Evolutionary conservation across 371 early-diverging fungal species (phyloP).

Genomic region (Mortierella sp.): DNA sequence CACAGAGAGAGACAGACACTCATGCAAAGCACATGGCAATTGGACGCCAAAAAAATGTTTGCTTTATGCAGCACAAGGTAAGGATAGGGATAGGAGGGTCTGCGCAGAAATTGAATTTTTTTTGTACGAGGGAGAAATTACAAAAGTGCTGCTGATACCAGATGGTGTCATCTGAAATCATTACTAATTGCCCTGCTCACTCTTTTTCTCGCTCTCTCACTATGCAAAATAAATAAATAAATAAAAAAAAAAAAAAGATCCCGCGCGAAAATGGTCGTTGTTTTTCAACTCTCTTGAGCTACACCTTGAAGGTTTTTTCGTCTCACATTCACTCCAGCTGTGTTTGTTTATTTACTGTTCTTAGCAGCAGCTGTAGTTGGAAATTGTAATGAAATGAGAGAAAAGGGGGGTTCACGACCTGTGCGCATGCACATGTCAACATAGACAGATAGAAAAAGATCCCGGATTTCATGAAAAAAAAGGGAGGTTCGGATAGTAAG

Average conservation of each 20-base stretch:
- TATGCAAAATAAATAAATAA: background rate
- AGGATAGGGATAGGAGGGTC: background rate
- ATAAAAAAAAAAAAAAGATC: background rate
- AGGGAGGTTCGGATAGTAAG: no score
- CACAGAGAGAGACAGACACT: background rate
- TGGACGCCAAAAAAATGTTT: background rate
- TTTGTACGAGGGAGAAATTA: background rate
- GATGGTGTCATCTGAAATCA: conserved; percentile 23
- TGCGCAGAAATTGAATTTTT: background rate
- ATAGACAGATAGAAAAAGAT: background rate
- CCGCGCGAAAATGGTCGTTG: background rate
- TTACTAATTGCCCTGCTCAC: background rate
- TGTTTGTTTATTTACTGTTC: background rate
- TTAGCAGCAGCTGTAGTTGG: background rate
- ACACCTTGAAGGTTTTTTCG: background rate
- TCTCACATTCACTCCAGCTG: background rate
- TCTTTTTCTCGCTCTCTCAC: background rate
- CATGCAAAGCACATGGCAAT: background rate
- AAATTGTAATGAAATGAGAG: background rate
- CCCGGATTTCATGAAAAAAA: background rate
- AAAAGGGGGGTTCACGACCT: background rate
- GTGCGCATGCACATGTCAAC: conserved; percentile 11
- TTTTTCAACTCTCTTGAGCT: background rate
- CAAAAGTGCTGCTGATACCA: conserved; percentile 17
- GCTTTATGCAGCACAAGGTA: background rate